Percentiles rank a stretch among this genome's conserved stretches.
Conservation (phyloP, 2,329 filamentous ascomycete genomes). For the Xylariomycetidae sp. region DNA sequence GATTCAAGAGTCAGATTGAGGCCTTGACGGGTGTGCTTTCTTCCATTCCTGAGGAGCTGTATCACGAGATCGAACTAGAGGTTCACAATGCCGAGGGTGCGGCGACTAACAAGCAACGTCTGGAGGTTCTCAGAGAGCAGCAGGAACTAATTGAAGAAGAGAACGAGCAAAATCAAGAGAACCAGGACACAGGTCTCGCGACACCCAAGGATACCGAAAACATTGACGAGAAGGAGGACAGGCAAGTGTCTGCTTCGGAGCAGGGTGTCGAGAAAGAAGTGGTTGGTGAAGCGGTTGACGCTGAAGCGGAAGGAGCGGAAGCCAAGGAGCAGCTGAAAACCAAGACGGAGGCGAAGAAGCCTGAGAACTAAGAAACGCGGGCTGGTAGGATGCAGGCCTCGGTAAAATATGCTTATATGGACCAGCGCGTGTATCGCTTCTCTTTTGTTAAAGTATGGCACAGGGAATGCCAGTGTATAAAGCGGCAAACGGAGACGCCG, state of each 20-base stretch:
- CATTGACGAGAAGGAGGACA: constrained; percentile 91
- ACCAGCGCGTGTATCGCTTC: too few relatives aligned
- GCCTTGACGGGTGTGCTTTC: constrained; percentile 88
- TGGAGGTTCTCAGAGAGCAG: constrained; percentile 97
- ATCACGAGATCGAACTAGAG: constrained; percentile 99
- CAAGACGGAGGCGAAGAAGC: constrained; percentile 15
- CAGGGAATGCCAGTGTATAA: too few relatives aligned
- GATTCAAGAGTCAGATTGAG: constrained; percentile 86
- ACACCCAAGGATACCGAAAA: constrained; percentile 82
- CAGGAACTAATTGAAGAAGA: constrained; percentile 97
- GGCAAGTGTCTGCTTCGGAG: constrained; percentile 47
- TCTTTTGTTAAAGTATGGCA: too few relatives aligned
- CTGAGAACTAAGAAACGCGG: constrained; percentile 13
- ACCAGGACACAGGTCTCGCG: constrained; percentile 67
- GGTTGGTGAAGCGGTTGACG: constrained; percentile 49
- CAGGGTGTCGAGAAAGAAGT: constrained; percentile 43
- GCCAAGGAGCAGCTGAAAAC: constrained; percentile 32
- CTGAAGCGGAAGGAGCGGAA: constrained; percentile 43
- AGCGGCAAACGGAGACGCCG: too few relatives aligned
- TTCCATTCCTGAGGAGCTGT: constrained; percentile 94
- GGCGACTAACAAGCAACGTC: constrained; percentile 96
- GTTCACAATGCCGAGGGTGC: constrained; percentile 95
- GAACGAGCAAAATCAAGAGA: constrained; percentile 83
- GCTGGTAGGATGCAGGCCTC: too few relatives aligned
- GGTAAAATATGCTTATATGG: too few relatives aligned